Evolutionary conservation across 2,329 filamentous ascomycete species (phyloP).

Genomic region (Sclerotinia glacialis): DNA sequence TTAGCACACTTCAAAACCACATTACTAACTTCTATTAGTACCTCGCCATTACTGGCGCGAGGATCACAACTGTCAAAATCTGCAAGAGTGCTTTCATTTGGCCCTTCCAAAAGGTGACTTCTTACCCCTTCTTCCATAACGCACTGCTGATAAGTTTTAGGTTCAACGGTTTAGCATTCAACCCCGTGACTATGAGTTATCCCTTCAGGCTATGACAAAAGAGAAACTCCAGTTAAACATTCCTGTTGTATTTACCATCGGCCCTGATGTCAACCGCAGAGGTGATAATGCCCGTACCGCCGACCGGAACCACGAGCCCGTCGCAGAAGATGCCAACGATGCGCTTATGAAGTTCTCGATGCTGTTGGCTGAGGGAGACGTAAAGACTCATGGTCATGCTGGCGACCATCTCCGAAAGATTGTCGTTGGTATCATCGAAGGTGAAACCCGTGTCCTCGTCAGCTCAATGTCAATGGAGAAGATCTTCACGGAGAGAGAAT

Average conservation of each 20-base stretch:
- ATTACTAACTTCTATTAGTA: constrained; percentile 77
- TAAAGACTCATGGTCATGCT: constrained; percentile 40
- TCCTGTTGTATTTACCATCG: constrained; percentile 82
- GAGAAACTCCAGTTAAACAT: constrained; percentile 83
- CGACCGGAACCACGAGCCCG: background rate
- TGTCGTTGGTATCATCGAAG: constrained; percentile 86
- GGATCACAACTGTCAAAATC: constrained; percentile 71
- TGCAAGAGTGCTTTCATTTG: constrained; percentile 72
- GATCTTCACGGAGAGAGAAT: constrained; percentile 66
- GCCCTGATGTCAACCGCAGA: constrained; percentile 67
- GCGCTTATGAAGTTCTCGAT: constrained; percentile 79
- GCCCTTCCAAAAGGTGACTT: constrained; percentile 62
- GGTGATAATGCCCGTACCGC: constrained; percentile 39
- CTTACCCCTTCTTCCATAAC: background rate
- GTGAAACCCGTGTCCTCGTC: constrained; percentile 79
- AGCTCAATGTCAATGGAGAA: constrained; percentile 66
- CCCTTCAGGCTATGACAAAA: constrained; percentile 81
- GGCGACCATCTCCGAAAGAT: constrained; percentile 73
- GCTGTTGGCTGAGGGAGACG: constrained; percentile 64
- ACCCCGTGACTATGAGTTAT: constrained; percentile 79
- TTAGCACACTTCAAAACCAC: constrained; percentile 15
- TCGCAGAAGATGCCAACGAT: constrained; percentile 53
- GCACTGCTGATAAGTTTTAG: constrained; percentile 28
- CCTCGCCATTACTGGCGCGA: constrained; percentile 81
- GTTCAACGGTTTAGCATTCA: constrained; percentile 52